These are phyloP conservation scores for Alternaria arborescens DNA, from an alignment of 2,329 filamentous ascomycete species.

Conservation along the genomic window DNA sequence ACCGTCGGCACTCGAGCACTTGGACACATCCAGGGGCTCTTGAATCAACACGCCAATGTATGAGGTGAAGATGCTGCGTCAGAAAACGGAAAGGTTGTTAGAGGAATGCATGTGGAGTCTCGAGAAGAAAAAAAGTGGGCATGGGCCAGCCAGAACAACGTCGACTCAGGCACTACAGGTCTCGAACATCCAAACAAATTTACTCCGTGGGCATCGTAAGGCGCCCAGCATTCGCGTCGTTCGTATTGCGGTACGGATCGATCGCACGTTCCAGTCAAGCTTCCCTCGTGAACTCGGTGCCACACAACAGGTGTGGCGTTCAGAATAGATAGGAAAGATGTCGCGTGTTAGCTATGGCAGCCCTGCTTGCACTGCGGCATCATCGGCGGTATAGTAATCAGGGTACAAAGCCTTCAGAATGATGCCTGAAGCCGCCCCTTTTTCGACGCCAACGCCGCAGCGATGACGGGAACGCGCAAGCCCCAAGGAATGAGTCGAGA, in stretches of 20 bases:
- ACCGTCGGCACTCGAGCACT: not conserved
- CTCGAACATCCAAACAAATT: not conserved
- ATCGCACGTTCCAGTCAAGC: slow-evolving; percentile 5
- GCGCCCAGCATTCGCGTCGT: not conserved
- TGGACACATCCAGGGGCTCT: not conserved
- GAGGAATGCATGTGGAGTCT: not conserved
- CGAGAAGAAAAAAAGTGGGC: not conserved
- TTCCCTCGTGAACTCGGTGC: not conserved
- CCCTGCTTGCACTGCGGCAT: not conserved
- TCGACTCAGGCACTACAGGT: slow-evolving; percentile 3
- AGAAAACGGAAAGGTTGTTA: not conserved
- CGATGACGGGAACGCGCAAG: slow-evolving; percentile 14
- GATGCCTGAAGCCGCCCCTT: not conserved
- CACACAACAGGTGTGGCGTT: not conserved
- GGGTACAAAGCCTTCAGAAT: too few species aligned
- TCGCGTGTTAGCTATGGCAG: not conserved
- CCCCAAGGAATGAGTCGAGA: slow-evolving; percentile 11
- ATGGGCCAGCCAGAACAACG: slow-evolving; percentile 1
- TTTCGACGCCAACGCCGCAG: not conserved
- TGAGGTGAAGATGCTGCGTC: not conserved
- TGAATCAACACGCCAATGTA: not conserved
- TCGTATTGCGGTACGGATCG: slow-evolving; percentile 11
- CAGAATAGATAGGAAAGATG: too few species aligned
- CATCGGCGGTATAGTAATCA: not conserved
- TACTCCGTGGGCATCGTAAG: not conserved